phyloP scores from a whole-genome alignment of 148 eudicot species.

The Linanthus parryae region DNA sequence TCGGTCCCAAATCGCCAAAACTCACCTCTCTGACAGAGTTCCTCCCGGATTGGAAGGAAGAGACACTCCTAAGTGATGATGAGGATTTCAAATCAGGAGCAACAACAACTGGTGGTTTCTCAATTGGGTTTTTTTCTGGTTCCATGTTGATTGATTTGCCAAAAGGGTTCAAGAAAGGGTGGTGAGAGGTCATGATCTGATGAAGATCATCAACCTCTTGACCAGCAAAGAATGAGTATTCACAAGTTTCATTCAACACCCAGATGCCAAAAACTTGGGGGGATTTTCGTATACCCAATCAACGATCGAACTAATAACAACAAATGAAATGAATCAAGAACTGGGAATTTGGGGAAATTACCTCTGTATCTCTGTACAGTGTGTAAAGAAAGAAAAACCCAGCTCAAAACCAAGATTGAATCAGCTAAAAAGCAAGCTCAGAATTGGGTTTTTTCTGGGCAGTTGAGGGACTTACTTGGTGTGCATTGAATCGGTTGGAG shows the following conservation, averaged over 20 bases:
- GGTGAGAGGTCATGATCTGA: constrained; percentile 46
- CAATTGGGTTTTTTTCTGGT: constrained; percentile 18
- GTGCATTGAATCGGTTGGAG: background rate
- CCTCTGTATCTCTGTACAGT: background rate
- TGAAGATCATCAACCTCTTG: constrained; percentile 30
- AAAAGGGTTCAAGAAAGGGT: constrained; percentile 48
- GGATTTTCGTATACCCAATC: background rate
- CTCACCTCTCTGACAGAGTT: constrained; percentile 57
- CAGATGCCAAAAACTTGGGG: constrained; percentile 6
- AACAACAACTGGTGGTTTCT: constrained; percentile 17
- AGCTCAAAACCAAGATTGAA: background rate
- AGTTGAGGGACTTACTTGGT: constrained; percentile 18
- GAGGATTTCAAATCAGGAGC: constrained; percentile 31
- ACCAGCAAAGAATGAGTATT: constrained; percentile 26
- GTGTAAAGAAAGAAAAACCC: background rate
- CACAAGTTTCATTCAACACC: constrained; percentile 9
- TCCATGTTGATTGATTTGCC: constrained; percentile 23
- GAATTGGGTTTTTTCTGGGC: no score
- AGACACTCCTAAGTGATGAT: constrained; percentile 47
- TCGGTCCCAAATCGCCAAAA: constrained; percentile 47
- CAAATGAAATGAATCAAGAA: background rate
- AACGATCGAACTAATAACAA: background rate
- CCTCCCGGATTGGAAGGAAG: constrained; percentile 34
- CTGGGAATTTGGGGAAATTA: background rate
- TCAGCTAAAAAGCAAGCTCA: no score